phyloP scores from a whole-genome alignment of 2,329 filamentous ascomycete genomes.

The Alternaria sp. region DNA sequence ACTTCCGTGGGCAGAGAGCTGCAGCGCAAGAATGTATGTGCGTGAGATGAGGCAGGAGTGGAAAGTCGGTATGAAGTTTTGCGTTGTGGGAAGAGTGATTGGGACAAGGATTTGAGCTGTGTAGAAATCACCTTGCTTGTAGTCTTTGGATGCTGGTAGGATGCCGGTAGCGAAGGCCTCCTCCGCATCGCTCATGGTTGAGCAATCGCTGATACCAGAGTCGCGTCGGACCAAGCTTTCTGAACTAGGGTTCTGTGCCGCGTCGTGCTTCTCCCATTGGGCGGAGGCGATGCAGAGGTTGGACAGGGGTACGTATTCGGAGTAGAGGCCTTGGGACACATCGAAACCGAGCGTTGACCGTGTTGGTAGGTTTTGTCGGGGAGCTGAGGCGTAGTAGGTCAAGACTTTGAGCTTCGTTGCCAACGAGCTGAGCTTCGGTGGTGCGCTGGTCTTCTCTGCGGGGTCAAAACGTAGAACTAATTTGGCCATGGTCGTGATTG shows the following conservation, averaged over 20 bases:
- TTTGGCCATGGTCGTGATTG: constrained; percentile 63
- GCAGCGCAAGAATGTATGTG: constrained; percentile 68
- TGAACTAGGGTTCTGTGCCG: constrained; percentile 43
- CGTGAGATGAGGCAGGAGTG: constrained; percentile 73
- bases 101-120: constrained; percentile 70
- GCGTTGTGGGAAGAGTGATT: constrained; percentile 66
- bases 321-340: constrained; percentile 62
- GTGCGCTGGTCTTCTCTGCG: constrained; percentile 56
- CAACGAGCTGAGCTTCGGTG: constrained; percentile 63
- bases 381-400: constrained; percentile 64
- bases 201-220: constrained; percentile 53
- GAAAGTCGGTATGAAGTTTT: constrained; percentile 73
- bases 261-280: constrained; percentile 62
- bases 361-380: constrained; percentile 61
- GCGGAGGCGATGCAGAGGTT: constrained; percentile 65
- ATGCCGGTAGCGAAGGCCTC: constrained; percentile 40
- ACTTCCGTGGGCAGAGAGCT: constrained; percentile 59
- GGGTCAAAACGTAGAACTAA: constrained; percentile 70
- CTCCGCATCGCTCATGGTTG: constrained; percentile 30
- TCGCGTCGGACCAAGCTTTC: constrained; percentile 49
- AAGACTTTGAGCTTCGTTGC: constrained; percentile 64
- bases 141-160: constrained; percentile 51
- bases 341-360: constrained; percentile 55
- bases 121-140: constrained; percentile 63
- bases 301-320: constrained; percentile 62